Percentiles rank a stretch among this genome's conserved stretches.
phyloP scores from a whole-genome alignment of 345 rosid genomes.

The Brassica cretica region DNA sequence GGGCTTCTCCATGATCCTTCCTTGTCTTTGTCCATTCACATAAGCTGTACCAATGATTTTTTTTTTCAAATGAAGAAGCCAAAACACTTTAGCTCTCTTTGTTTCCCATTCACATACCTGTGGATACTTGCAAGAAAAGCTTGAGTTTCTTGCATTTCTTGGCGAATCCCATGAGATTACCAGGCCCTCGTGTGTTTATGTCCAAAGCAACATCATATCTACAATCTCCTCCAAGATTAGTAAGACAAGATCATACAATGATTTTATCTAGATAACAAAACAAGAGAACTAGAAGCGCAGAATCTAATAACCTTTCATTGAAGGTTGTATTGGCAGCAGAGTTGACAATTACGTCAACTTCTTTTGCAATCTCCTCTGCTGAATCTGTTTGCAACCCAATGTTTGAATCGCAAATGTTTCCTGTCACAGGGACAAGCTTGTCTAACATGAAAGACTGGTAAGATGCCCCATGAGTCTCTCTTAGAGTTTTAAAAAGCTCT shows the following conservation, averaged over 20 bases:
- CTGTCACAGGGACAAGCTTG: constrained; percentile 81
- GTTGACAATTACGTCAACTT: constrained; percentile 66
- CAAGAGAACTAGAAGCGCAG: not conserved
- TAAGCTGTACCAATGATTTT: constrained; percentile 53
- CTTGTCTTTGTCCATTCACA: constrained; percentile 93
- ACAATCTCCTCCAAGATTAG: constrained; percentile 30
- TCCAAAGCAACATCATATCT: constrained; percentile 79
- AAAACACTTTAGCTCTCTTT: not conserved
- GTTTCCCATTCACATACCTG: constrained; percentile 44
- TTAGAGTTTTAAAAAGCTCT: constrained; percentile 77
- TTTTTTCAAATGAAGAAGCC: not conserved
- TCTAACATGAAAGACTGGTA: constrained; percentile 70
- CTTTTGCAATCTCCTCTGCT: constrained; percentile 54
- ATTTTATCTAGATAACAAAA: not conserved
- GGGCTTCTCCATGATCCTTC: constrained; percentile 80
- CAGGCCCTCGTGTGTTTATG: constrained; percentile 71
- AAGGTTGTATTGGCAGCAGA: constrained; percentile 86
- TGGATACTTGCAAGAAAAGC: constrained; percentile 78
- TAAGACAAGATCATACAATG: constrained; percentile 6
- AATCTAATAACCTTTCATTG: constrained; percentile 53
- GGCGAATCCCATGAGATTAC: constrained; percentile 66
- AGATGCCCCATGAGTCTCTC: constrained; percentile 70
- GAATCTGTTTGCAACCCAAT: constrained; percentile 70
- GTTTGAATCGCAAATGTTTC: constrained; percentile 65
- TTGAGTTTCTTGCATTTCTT: constrained; percentile 66